These are phyloP conservation scores for Saxophila tyrrhenica DNA, from an alignment of 495 filamentous ascomycete species.

Conservation along the genomic window DNA sequence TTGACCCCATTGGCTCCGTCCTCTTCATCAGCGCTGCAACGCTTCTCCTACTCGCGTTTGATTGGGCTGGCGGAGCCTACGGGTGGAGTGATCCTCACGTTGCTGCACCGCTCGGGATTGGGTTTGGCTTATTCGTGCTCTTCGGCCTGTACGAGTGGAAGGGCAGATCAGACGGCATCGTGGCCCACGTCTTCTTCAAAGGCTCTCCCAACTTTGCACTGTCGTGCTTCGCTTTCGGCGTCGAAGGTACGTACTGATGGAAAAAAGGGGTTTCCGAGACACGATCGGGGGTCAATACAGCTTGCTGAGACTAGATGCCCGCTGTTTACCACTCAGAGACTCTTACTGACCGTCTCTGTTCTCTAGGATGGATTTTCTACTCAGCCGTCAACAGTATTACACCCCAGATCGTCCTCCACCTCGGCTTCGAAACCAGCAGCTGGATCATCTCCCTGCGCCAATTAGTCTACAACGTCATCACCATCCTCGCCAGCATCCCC, in stretches of 20 bases:
- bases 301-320: too few species aligned
- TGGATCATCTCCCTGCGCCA: constrained; percentile 39
- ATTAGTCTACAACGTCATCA: constrained; percentile 28
- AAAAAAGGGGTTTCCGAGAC: constrained; percentile 19
- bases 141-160: constrained; percentile 46
- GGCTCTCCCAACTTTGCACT: constrained; percentile 42
- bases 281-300: too few species aligned
- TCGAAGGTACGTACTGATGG: too few species aligned
- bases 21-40: constrained; percentile 40
- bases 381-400: constrained; percentile 44
- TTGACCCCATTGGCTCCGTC: constrained; percentile 41
- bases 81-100: constrained; percentile 39
- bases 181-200: constrained; percentile 44
- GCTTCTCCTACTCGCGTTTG: constrained; percentile 39
- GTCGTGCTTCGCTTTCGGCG: constrained; percentile 42
- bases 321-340: too few species aligned
- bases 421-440: constrained; percentile 40
- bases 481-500: constrained; percentile 24
- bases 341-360: too few species aligned
- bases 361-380: constrained; percentile 48
- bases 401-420: constrained; percentile 41
- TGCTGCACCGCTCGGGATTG: constrained; percentile 37
- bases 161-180: constrained; percentile 39
- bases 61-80: constrained; percentile 44
- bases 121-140: constrained; percentile 33